Evolutionary conservation across 495 filamentous ascomycete species (phyloP), one percentile per base, ranked within the genome.

Genomic region (Haplographium delicatum): DNA sequence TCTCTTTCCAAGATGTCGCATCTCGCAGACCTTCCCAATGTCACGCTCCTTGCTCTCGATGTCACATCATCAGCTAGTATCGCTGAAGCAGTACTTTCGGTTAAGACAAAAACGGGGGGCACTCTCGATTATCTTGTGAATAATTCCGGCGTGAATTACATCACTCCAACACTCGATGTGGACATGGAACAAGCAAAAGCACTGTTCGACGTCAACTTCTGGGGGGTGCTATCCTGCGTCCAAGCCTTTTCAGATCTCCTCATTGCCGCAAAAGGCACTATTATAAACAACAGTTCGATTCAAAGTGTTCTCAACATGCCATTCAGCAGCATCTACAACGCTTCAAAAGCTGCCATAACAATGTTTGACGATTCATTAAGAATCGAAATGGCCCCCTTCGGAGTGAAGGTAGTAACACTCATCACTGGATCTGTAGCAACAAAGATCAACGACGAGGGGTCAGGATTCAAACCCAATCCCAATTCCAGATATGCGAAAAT

Each of bases 151-250:
- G 43, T 57, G 60, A 54, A 24, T 68, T 50, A 66, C 59, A 45
- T 59, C 51, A 71, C 71, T 63, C 72, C 66, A 9, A 59, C 74
- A 31, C 28, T 68, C 0, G 79, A 83, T 53, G 56, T 69, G 4
- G 60, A 65, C 33, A 44, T 79, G 2, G 68, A 65, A 5, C 62
- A 61, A 2, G 62, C 68, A 0, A 65, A 68, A 30, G 51, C 53
- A 3, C 57, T 80, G 1, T 72, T 76, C 43, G 69, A 82, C 10
- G 61, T 68, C 20, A 81, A 83, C 46, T 63, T 82, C 42, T 75
- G 73, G 53, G 68, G 60, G 5, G 57, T 66, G 3, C 54, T 81
- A 34, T 66, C 66, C 5, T 67, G 79, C 39, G 74, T 72, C 7
- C 70, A 79, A 46, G 72, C 70, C 1, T 82, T 83, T 59, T 48